These are phyloP conservation scores for Xylaria grammica DNA, from an alignment of 495 filamentous ascomycete genomes.

Conservation along the genomic window DNA sequence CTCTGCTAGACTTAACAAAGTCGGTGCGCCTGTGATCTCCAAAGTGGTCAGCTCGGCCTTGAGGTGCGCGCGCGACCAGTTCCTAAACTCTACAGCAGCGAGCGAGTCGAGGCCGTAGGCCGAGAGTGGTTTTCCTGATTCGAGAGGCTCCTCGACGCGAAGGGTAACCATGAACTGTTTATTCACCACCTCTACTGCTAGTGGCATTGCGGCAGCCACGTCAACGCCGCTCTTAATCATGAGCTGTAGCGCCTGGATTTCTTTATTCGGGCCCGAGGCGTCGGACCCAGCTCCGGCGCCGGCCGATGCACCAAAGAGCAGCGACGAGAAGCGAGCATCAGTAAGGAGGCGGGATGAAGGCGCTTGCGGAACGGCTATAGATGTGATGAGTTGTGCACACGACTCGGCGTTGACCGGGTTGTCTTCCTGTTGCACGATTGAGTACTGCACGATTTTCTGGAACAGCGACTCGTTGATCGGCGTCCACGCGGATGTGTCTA, in stretches of 20 bases:
- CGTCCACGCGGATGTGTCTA: background rate
- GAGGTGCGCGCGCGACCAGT: background rate
- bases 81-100: background rate
- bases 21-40: background rate
- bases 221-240: background rate
- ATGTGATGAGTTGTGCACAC: background rate
- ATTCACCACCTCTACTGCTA: background rate
- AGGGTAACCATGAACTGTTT: background rate
- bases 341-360: background rate
- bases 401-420: background rate
- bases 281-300: background rate
- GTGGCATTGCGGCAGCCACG: too few species aligned
- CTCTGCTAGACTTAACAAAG: background rate
- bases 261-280: background rate
- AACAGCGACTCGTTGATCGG: background rate
- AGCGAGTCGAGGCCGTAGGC: conserved; percentile 7
- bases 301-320: background rate
- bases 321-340: background rate
- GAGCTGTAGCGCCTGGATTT: too few species aligned
- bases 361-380: background rate
- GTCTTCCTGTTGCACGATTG: background rate
- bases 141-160: background rate
- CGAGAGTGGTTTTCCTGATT: background rate
- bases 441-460: background rate
- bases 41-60: background rate